Evolutionary conservation across 2,329 filamentous ascomycete species (phyloP).

Genomic region (Rhytidhysteron rufulum): DNA sequence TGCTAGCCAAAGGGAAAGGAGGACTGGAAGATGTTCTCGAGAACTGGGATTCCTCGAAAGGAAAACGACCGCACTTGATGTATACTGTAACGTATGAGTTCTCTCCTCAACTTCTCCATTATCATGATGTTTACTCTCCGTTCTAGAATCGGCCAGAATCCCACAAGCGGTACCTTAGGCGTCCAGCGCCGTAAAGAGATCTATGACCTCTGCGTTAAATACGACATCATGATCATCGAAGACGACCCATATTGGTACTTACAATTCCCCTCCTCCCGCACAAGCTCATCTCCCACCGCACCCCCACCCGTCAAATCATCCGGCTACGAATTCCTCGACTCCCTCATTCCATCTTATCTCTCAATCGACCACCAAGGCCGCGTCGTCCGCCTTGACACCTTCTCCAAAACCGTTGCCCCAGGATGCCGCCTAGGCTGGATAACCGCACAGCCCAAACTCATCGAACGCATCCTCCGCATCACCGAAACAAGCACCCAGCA

Average conservation of each 20-base stretch:
- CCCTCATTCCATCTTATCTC: slow-evolving; percentile 77
- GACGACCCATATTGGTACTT: slow-evolving; percentile 97
- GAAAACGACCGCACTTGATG: slow-evolving; percentile 75
- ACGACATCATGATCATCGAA: slow-evolving; percentile 87
- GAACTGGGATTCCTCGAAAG: slow-evolving; percentile 74
- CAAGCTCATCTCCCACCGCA: slow-evolving; percentile 22
- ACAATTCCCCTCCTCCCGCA: slow-evolving; percentile 72
- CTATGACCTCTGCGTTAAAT: slow-evolving; percentile 75
- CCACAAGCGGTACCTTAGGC: slow-evolving; percentile 72
- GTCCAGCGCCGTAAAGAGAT: slow-evolving; percentile 71
- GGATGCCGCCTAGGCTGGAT: slow-evolving; percentile 90
- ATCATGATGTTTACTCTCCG: slow-evolving; percentile 3
- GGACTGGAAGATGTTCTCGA: slow-evolving; percentile 73
- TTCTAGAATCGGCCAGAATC: slow-evolving; percentile 84
- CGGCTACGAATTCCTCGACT: slow-evolving; percentile 77
- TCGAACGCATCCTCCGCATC: slow-evolving; percentile 71
- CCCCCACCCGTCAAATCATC: slow-evolving; percentile 48
- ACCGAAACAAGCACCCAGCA: slow-evolving; percentile 76
- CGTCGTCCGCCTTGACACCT: slow-evolving; percentile 86
- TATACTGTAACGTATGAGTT: slow-evolving; percentile 78
- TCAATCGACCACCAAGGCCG: slow-evolving; percentile 79
- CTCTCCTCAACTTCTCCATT: background rate
- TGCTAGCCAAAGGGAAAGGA: slow-evolving; percentile 69
- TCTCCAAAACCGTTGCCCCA: slow-evolving; percentile 88
- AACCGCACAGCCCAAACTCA: slow-evolving; percentile 73